Base-by-base conservation (phyloP, 129 eudicot species). In the Ambrosia trifida region DNA sequence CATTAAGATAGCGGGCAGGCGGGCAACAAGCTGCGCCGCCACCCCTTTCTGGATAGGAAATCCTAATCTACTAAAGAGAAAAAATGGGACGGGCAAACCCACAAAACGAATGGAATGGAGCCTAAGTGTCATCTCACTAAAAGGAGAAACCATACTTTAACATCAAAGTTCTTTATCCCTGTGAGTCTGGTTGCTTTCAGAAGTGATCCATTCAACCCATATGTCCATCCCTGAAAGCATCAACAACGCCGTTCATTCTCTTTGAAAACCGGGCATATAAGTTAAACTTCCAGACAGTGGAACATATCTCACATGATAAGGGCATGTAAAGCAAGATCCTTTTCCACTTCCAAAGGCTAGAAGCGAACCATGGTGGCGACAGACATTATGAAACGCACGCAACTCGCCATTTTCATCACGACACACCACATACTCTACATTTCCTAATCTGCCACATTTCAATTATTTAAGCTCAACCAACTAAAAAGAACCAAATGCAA, bases 301-400 rank as follows among this genome's bases (percentile, higher is more conserved):
- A 38, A 66, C 64, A 49, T 3, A 81, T 82, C 97, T 90, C 87
- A 95, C 99, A 95, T 95, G 99, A 66, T 95, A 95, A 28, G 99
- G 99, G 76, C 97, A 95, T n/a, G 84, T 91, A 43, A 95, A 95
- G 76, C 97, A 90, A 80, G 94, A 73, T 49, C 77, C 86, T 45
- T 79, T 79, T 74, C 99, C 99, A 46, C 85, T 84, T 73, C 94
- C 97, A 46, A 67, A 83, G 12, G 96, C 99, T 47, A 95, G 73
- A 76, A 90, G 84, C 18, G 97, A 87, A 14, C 94, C 99, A 83
- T 90, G 99, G 73, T 95, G 97, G 73, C 97, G 97, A 69, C 99
- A 95, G 10, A 95, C 99, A 68, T 95, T 95, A 87, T 90, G 99
- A 83, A 95, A 95, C 0, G 94, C 97, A 24, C 60, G 84, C 53